Base-by-base conservation (phyloP, 352 stramenopile genomes). In the Pythium phragmitis region DNA sequence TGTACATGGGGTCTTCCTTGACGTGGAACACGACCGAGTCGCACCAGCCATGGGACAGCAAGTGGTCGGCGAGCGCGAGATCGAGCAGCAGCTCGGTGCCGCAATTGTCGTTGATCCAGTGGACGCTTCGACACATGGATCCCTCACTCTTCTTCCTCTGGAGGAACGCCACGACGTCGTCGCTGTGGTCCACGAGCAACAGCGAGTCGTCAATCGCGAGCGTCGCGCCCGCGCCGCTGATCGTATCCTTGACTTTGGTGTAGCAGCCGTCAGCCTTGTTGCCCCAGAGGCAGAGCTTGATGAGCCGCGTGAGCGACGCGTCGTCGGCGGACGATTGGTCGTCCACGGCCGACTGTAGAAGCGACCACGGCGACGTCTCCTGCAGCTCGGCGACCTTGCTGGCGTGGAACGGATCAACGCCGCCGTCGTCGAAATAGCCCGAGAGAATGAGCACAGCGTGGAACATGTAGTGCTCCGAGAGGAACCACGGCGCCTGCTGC, bases 81-180 rank as follows among this genome's bases (percentile, higher is more conserved):
- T 92, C 83, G 1, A 92, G 57, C 50, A 92, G 60, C 43, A 92
- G 57, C 59, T 92, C 81, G 0, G 80, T 89, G 49, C 81, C 84
- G 60, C 80, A 87, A 69, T 92, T 92, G 69, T 92, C 84, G 57
- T 91, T 92, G 63, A 92, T 88, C 49, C 72, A 91, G 53, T 91
- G 75, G 4, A 89, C 68, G 2, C 61, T 30, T 30, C 26, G 2
- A 3, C 26, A 3, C 26, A 5, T 3, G 26, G 26, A 30, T 30
- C 26, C 26, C 26, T 30, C 26, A 30, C 26, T 30, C 26, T 30
- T 30, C 26, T 30, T 43, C 9, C 57, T n/a, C 36, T 82, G 64
- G 16, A 89, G 59, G 37, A 76, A 80, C 9, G 52, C 17, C 21
- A 86, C 73, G 9, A 91, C 77, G 21, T 82, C 67, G 49, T 75